These are phyloP conservation scores for Tricholoma saponaceum DNA, from an alignment of 768 basidiomycete species.

Conservation along the genomic window DNA sequence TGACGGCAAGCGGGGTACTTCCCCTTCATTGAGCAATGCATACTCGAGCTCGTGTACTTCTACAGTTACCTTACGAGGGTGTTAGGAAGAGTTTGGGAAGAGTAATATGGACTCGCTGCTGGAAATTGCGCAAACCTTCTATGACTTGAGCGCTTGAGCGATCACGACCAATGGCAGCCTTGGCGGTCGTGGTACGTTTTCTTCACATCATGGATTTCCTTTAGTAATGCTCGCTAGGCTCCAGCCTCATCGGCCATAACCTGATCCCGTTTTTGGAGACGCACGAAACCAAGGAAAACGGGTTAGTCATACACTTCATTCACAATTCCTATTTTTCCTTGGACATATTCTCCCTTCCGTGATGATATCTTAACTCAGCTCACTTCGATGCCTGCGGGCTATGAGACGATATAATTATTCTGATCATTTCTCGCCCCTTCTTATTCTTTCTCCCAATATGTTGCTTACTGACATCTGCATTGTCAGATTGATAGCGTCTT, in stretches of 20 bases:
- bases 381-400: constrained; percentile 63
- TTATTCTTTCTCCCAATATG: background rate
- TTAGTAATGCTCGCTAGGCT: constrained; percentile 34
- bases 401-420: constrained; percentile 51
- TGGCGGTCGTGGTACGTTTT: constrained; percentile 60
- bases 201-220: background rate
- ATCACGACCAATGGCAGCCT: constrained; percentile 78
- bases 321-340: background rate
- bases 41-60: constrained; percentile 69
- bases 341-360: constrained; percentile 8
- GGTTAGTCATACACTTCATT: constrained; percentile 52
- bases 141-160: constrained; percentile 84
- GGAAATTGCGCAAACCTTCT: constrained; percentile 86
- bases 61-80: constrained; percentile 97
- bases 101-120: constrained; percentile 84
- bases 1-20: too few species aligned
- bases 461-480: constrained; percentile 16
- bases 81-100: too few species aligned
- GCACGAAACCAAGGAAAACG: constrained; percentile 94
- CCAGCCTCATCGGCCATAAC: constrained; percentile 68
- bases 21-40: constrained; percentile 82
- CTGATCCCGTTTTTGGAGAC: constrained; percentile 77
- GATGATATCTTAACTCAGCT: constrained; percentile 73
- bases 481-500: constrained; percentile 72
- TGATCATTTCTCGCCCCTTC: constrained; percentile 24